These are phyloP conservation scores for Sugiyamaella valdiviana DNA, from an alignment of 805 yeast species.

Conservation along the genomic window DNA sequence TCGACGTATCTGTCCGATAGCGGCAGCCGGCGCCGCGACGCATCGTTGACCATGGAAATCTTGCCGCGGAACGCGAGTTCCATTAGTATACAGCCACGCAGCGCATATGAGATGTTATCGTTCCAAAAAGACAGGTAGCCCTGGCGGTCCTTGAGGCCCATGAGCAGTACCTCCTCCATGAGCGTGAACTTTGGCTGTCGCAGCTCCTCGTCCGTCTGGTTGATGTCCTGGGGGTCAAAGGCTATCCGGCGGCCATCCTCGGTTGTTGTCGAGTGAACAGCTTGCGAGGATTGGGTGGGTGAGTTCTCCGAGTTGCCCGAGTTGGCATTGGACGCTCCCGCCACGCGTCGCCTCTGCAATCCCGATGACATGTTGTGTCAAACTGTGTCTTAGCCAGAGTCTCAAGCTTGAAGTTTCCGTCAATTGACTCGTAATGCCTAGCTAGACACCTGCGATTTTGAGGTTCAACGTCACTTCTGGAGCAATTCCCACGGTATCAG, in stretches of 20 bases:
- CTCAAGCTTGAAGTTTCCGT: too few species aligned
- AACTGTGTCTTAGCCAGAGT: too few species aligned
- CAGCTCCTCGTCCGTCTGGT: constrained; percentile 39
- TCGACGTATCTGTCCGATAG: constrained; percentile 81
- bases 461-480: too few species aligned
- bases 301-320: background rate
- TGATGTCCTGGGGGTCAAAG: constrained; percentile 68
- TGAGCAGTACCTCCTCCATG: constrained; percentile 91
- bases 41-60: constrained; percentile 83
- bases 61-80: constrained; percentile 90
- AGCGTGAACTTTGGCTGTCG: constrained; percentile 71
- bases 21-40: constrained; percentile 84
- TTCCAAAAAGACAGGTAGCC: constrained; percentile 98
- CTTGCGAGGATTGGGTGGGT: background rate
- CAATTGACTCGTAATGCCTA: too few species aligned
- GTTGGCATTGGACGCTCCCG: constrained; percentile 12
- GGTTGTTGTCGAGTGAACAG: background rate
- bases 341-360: constrained; percentile 26
- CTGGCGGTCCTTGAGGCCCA: constrained; percentile 93
- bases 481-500: too few species aligned
- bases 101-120: constrained; percentile 92
- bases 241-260: constrained; percentile 54
- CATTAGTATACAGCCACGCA: constrained; percentile 87
- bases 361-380: constrained; percentile 22
- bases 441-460: too few species aligned